These are phyloP conservation scores for Trichoderma harzianum DNA, from an alignment of 2,329 filamentous ascomycete species.

Conservation along the genomic window DNA sequence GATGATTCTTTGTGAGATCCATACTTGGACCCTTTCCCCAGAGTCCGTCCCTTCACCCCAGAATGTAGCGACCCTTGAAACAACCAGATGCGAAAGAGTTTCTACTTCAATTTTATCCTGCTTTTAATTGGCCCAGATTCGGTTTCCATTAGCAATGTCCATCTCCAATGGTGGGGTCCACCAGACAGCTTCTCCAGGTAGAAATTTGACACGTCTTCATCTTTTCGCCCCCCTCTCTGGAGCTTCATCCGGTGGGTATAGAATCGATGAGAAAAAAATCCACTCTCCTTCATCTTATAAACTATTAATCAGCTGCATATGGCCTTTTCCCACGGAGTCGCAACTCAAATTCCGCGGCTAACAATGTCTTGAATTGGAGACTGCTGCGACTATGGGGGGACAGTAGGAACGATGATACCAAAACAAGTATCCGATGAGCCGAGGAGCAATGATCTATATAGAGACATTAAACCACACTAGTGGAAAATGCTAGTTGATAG, in stretches of 20 bases:
- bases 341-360: not conserved
- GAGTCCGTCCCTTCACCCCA: not conserved
- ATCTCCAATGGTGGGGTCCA: not conserved
- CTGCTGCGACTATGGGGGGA: not conserved
- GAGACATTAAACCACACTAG: not conserved
- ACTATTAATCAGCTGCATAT: not conserved
- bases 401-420: not conserved
- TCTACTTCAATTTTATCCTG: not conserved
- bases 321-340: not conserved
- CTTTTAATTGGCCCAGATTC: not conserved
- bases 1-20: not conserved
- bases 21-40: not conserved
- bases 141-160: not conserved
- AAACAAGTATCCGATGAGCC: not conserved
- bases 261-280: not conserved
- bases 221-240: not conserved
- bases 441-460: not conserved
- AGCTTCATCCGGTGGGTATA: not conserved
- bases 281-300: not conserved
- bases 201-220: not conserved
- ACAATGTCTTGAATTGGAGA: not conserved
- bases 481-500: not conserved
- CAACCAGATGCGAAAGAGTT: not conserved
- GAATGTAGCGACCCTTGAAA: not conserved
- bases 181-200: not conserved